Evolutionary conservation across 805 yeast species (phyloP).

Genomic region (Candida broadrunensis): DNA sequence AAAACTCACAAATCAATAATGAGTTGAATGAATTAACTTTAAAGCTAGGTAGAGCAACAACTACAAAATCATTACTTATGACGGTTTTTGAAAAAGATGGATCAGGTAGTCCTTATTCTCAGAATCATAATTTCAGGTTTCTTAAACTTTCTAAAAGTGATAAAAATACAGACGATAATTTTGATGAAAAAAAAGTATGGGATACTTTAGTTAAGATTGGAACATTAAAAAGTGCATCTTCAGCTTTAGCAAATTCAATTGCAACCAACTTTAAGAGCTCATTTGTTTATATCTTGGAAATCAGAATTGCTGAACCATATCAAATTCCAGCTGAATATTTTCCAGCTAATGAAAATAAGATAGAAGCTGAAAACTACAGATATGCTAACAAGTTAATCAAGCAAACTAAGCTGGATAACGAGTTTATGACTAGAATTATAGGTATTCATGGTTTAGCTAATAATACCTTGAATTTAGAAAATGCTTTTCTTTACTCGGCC

Average conservation of each 20-base stretch:
- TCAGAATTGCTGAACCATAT: conserved; percentile 47
- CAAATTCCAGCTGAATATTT: conserved; percentile 39
- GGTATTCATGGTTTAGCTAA: conserved; percentile 36
- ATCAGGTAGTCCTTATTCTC: conserved; percentile 59
- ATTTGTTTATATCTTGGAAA: conserved; percentile 50
- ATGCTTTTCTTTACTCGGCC: conserved; percentile 39
- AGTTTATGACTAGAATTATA: conserved; percentile 43
- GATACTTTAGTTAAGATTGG: conserved; percentile 30
- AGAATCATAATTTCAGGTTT: conserved; percentile 44
- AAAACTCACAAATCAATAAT: conserved; percentile 8
- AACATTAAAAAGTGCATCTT: conserved; percentile 46
- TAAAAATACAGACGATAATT: background rate
- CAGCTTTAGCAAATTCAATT: conserved; percentile 34
- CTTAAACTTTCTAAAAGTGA: conserved; percentile 17
- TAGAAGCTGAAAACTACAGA: conserved; percentile 44
- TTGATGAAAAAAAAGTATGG: conserved; percentile 25
- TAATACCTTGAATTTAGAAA: conserved; percentile 23
- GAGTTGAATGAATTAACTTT: conserved; percentile 29
- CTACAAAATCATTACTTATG: conserved; percentile 22
- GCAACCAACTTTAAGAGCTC: conserved; percentile 31
- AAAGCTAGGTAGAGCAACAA: conserved; percentile 58
- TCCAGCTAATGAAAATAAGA: conserved; percentile 39
- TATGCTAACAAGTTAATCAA: conserved; percentile 35
- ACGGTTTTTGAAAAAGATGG: conserved; percentile 63
- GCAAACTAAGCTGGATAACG: conserved; percentile 22